Evolutionary conservation across 2,329 filamentous ascomycete species (phyloP).

Genomic region (Lojkania enalia): DNA sequence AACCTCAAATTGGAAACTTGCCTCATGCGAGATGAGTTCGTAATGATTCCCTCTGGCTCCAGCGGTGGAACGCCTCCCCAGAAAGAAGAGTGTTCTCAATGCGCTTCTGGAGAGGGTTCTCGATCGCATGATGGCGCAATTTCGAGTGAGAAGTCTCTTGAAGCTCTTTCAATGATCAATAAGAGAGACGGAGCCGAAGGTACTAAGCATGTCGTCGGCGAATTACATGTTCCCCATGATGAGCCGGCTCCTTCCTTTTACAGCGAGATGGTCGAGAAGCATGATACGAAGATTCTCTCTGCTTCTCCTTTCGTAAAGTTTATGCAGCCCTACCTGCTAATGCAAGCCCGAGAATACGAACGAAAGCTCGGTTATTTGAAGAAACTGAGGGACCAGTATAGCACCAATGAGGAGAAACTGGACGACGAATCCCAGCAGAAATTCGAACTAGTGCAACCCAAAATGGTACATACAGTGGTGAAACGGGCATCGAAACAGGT

Average conservation of each 20-base stretch:
- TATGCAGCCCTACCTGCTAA: conserved; percentile 87
- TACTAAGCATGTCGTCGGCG: neutral
- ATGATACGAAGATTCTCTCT: conserved; percentile 89
- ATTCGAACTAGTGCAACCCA: conserved; percentile 89
- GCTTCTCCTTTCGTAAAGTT: conserved; percentile 97
- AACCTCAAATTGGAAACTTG: conserved; percentile 96
- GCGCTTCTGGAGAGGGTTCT: neutral
- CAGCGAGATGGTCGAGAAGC: conserved; percentile 90
- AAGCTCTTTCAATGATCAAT: too few species aligned
- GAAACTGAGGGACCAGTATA: conserved; percentile 74
- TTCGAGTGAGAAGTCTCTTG: neutral
- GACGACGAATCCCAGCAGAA: conserved; percentile 57
- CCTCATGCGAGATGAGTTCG: conserved; percentile 88
- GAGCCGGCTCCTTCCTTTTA: conserved; percentile 89
- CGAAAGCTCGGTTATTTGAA: conserved; percentile 80
- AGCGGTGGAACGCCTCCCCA: conserved; percentile 42
- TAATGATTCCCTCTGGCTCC: conserved; percentile 72
- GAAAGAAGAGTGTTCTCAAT: conserved; percentile 15
- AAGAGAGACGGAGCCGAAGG: neutral
- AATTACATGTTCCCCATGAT: conserved; percentile 68
- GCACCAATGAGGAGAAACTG: conserved; percentile 41
- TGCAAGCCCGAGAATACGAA: conserved; percentile 90
- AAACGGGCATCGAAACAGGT: conserved; percentile 82
- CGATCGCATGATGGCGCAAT: neutral
- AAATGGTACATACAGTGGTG: conserved; percentile 88